These are phyloP conservation scores for Aureobasidium sp. DNA, from an alignment of 2,329 filamentous ascomycete genomes.

Conservation along the genomic window DNA sequence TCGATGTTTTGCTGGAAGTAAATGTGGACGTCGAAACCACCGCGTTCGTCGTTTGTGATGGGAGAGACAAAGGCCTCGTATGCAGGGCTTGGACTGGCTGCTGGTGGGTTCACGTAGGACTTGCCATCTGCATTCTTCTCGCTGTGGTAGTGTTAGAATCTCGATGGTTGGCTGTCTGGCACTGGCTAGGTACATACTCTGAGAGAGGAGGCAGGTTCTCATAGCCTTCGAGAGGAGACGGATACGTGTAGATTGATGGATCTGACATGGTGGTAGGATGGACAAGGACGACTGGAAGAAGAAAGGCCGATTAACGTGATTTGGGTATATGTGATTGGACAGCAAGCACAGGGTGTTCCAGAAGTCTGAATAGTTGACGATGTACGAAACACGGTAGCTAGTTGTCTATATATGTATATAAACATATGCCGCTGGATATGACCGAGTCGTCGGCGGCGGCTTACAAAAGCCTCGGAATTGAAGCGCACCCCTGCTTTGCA, in stretches of 20 bases:
- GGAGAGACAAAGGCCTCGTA: conserved; percentile 64
- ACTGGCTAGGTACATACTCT: conserved; percentile 22
- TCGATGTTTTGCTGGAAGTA: conserved; percentile 63
- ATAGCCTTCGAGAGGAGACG: conserved; percentile 46
- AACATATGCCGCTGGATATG: not conserved
- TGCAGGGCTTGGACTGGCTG: conserved; percentile 51
- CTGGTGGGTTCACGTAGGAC: conserved; percentile 60
- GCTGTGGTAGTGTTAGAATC: conserved; percentile 24
- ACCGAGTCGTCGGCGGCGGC: not conserved
- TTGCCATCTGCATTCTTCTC: conserved; percentile 66
- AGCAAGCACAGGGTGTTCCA: not conserved
- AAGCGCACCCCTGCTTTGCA: conserved; percentile 6
- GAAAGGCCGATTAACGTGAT: not conserved
- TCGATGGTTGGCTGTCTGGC: no score
- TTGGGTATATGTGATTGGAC: not conserved
- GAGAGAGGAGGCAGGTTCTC: conserved; percentile 41
- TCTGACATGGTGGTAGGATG: conserved; percentile 37
- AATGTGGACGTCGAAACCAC: conserved; percentile 80
- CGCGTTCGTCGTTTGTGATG: conserved; percentile 55
- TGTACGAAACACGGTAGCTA: not conserved
- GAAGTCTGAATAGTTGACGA: not conserved
- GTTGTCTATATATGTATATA: not conserved
- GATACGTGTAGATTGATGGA: conserved; percentile 46
- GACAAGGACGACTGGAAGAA: not conserved
- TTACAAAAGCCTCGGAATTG: conserved; percentile 14